Evolutionary conservation across 108 stramenopile species (phyloP).

Genomic region (Cylindrotheca closterium): DNA sequence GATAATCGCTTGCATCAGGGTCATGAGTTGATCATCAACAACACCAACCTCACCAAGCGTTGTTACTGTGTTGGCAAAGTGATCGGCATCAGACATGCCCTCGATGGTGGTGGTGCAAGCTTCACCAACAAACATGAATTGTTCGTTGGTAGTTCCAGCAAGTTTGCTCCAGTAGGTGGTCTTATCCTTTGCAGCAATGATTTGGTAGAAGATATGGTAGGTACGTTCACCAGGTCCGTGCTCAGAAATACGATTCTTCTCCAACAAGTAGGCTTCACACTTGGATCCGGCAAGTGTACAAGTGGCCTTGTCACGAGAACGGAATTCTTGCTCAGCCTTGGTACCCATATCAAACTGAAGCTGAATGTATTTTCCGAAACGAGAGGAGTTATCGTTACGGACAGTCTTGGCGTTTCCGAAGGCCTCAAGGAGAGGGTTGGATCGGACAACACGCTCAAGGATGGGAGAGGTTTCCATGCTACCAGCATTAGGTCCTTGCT

Average conservation of each 20-base stretch:
- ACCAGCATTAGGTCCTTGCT: conserved; percentile 35
- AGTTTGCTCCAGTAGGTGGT: conserved; percentile 70
- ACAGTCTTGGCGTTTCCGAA: conserved; percentile 91
- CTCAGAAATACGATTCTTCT: conserved; percentile 93
- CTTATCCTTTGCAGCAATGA: conserved; percentile 79
- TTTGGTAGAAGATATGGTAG: conserved; percentile 99
- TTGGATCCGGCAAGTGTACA: conserved; percentile 74
- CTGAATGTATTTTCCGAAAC: conserved; percentile 89
- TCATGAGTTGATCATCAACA: conserved; percentile 51
- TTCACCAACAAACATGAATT: conserved; percentile 66
- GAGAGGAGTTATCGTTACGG: conserved; percentile 83
- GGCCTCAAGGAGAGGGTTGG: conserved; percentile 88
- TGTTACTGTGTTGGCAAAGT: conserved; percentile 67
- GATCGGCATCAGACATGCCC: conserved; percentile 72
- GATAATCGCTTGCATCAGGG: conserved; percentile 75
- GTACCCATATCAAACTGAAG: conserved; percentile 69
- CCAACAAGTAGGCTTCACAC: conserved; percentile 90
- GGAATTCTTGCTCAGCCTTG: conserved; percentile 41
- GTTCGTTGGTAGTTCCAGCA: conserved; percentile 51
- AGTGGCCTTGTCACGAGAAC: conserved; percentile 54
- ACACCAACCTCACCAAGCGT: conserved; percentile 70
- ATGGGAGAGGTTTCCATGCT: conserved; percentile 30
- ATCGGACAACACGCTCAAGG: conserved; percentile 69
- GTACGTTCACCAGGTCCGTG: conserved; percentile 93
- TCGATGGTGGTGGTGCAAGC: conserved; percentile 57